Evolutionary conservation across 2,329 filamentous ascomycete genomes (phyloP), one percentile per base, ranked within the genome.

Genomic region (Trichoderma citrinoviride): DNA sequence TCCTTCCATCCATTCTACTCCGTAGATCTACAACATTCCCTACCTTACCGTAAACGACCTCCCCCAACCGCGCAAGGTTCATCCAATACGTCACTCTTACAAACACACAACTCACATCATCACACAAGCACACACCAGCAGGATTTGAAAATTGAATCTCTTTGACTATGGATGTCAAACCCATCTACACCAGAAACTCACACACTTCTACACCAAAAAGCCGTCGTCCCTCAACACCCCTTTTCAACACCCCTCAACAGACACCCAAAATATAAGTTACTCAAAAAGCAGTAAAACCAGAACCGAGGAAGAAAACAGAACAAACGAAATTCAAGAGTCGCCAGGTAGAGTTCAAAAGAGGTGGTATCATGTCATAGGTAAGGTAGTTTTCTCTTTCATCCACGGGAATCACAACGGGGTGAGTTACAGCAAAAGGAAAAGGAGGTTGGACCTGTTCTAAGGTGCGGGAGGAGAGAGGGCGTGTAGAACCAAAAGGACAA

Each of bases 341-440:
- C 58, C 47, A 53, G 25, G 58, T 29, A 2, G 37, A 37, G n/a
- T 46, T 53, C 49, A 44, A 37, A 10, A 37, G 60, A 50, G 60
- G 60, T 64, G 61, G 61, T 64, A 64, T 64, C 61, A 56, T 64
- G 43, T 56, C 61, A 33, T 55, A 49, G 52, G 33, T 37, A 14
- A 14, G 8, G 33, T 37, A 37, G 3, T 4, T 37, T 14, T 14
- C 33, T 5, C 33, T 33, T 52, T 47, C 52, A 44, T 56, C 61
- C 29, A 17, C n/a, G 41, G 60, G 27, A 27, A 21, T 49, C 50
- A 23, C 29, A 27, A 27, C 53, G 33, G 46, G 3, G 10, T 15
- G 17, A 19, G 23, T 53, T 46, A 46, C 25, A 46, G 60, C 49
- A 27, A 62, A 57, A 57, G 25, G 44, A 46, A 54, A 46, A 46